Evolutionary conservation across 1,139 yeast genomes (phyloP), one percentile per base, ranked within the genome.

Genomic region (Saccharomyces hybrid): DNA sequence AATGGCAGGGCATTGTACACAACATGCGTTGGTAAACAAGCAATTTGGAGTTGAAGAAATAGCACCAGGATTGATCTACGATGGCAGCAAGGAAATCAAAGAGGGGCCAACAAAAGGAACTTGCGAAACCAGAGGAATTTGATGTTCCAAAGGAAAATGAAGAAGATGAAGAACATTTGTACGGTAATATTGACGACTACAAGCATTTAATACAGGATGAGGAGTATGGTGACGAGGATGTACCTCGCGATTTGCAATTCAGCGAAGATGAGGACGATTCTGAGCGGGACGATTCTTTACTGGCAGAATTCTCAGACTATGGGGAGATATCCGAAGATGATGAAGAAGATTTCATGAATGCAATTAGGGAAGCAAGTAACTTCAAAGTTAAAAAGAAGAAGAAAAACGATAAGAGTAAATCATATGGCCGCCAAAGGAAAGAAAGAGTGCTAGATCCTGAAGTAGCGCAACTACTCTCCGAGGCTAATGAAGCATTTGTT

Each of bases 401-500:
- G 52, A 75, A 74, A 52, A 73, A 75, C 56, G 72, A 71, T 54
- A 71, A 68, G 50, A 53, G 59, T 20, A 64, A 64, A 28, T 50
- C 58, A 26, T 44, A 51, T 2, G 48, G 54, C 67, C 1, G 55
- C 63, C 57, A 67, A 65, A 47, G 69, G 58, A 73, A 68, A 67
- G 77, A 62, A 25, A 70, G 78, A 52, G 81, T 81, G 20, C 67
- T 83, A 54, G 85, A 86, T 57, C 95, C 93, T 0, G 95, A 86
- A 66, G 86, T 88, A 1, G 76, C 84, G 52, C 75, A 76, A 49
- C 69, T 83, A 52, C 70, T 88, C 41, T 83, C 95, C 4, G 76
- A 77, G 61, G 97, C 96, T 1, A 87, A 88, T 64, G 91, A 84
- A 63, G 86, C 88, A 0, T 90, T 84, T 74, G 96, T 86, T 0